These are phyloP conservation scores for Diplodia mutila DNA, from an alignment of 2,329 filamentous ascomycete genomes.

Conservation along the genomic window DNA sequence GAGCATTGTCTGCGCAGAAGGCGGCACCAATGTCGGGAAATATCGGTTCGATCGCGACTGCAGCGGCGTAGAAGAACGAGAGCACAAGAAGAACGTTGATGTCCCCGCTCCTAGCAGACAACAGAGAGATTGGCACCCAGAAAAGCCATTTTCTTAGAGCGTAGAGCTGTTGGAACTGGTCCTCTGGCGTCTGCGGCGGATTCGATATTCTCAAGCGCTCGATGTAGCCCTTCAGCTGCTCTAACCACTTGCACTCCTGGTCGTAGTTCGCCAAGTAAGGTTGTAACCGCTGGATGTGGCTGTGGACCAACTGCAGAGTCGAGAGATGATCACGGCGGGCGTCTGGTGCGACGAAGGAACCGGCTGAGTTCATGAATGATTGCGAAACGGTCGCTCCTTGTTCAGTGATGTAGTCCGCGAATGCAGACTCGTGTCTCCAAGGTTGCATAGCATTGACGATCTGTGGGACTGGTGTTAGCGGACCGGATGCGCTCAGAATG, in stretches of 20 bases:
- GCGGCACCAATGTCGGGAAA: slow-evolving; percentile 90
- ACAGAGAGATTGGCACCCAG: slow-evolving; percentile 85
- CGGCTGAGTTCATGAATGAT: slow-evolving; percentile 64
- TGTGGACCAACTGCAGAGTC: slow-evolving; percentile 47
- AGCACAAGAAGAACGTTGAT: slow-evolving; percentile 80
- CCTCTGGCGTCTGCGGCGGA: slow-evolving; percentile 62
- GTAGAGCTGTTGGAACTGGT: slow-evolving; percentile 89
- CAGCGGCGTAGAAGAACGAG: slow-evolving; percentile 88
- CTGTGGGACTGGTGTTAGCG: slow-evolving; percentile 48
- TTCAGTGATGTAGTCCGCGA: slow-evolving; percentile 79
- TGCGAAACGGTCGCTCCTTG: slow-evolving; percentile 55
- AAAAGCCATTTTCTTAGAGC: slow-evolving; percentile 91
- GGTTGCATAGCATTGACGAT: slow-evolving; percentile 89
- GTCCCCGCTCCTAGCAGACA: slow-evolving; percentile 76
- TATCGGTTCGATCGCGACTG: slow-evolving; percentile 83
- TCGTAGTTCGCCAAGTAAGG: slow-evolving; percentile 49
- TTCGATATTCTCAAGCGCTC: slow-evolving; percentile 48
- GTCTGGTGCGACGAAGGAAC: slow-evolving; percentile 64
- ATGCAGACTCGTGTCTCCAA: slow-evolving; percentile 88
- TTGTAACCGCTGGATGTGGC: slow-evolving; percentile 49
- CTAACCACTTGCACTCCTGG: slow-evolving; percentile 53
- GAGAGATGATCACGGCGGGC: slow-evolving; percentile 59
- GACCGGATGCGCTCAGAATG: neutral
- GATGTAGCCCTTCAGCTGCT: slow-evolving; percentile 53
- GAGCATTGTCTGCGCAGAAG: slow-evolving; percentile 71